Evolutionary conservation across 176 grass and related monocot species (phyloP), one percentile per base, ranked within the genome.

Genomic region (Olyra latifolia): DNA sequence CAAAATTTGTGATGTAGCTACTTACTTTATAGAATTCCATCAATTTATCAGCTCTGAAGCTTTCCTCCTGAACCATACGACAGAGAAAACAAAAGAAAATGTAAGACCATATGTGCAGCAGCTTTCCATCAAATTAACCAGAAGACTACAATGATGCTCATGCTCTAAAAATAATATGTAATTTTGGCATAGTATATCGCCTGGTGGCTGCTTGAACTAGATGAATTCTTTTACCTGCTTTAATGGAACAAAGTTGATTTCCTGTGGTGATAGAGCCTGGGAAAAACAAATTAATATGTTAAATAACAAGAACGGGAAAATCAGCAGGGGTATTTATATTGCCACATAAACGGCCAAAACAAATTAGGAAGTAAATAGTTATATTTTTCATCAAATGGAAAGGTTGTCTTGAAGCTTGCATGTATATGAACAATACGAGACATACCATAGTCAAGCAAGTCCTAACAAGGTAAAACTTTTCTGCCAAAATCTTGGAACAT

Each of bases 11-110:
- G 3, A 39, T 16, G 14, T 62, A 45, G 25, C 11, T 82, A 62
- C 88, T 88, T 94, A 97, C 89, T 86, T 80, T 92, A 71, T 97
- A 94, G 62, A 84, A 94, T 79, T 92, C 95, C 73, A 97, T 82
- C 81, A 94, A 86, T 72, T 85, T 78, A 89, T 91, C 87, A 73
- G 95, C 92, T 77, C 73, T 89, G 76, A 97, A 97, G n/a, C 58
- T 90, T 88, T 91, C 80, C 60, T 70, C 83, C 95, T 94, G 58
- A 88, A 84, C 46, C 69, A 82, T 87, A 85, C 28, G 82, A 62
- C 56, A 79, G 44, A 84, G 29, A 41, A 2, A 80, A 75, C 13
- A 86, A 43, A 59, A 71, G 58, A 84, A 4, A 74, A 42, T 38
- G 28, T 75, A 42, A 78, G 66, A 35, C 23, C 67, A 48, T 68